Evolutionary conservation across 441 rosid genomes (phyloP).

Genomic region (Lepidium campestre): DNA sequence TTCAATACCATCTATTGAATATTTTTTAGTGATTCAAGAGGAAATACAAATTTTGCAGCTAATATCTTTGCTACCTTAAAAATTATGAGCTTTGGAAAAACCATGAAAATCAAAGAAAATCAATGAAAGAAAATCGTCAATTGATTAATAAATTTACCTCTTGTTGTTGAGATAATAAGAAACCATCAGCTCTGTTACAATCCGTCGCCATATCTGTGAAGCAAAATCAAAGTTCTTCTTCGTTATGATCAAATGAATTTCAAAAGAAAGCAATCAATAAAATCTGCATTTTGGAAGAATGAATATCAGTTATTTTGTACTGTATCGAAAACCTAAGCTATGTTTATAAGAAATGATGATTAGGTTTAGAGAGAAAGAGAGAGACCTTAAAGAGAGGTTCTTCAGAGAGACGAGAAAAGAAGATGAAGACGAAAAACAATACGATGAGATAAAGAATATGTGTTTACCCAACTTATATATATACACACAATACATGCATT

Average conservation of each 20-base stretch:
- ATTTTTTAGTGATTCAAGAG: not conserved
- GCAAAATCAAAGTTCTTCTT: not conserved
- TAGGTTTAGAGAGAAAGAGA: conserved; percentile 10
- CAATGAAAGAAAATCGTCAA: not conserved
- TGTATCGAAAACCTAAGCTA: not conserved
- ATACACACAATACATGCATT: not conserved
- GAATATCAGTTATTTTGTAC: not conserved
- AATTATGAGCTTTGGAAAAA: not conserved
- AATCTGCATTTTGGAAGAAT: not conserved
- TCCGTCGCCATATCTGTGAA: conserved; percentile 42
- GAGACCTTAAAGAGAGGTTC: conserved; percentile 1
- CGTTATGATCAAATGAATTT: conserved; percentile 4
- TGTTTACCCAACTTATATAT: not conserved
- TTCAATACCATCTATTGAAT: not conserved
- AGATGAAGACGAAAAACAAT: not conserved
- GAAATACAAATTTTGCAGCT: too few species aligned
- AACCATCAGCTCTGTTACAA: conserved; percentile 35
- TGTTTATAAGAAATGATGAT: not conserved
- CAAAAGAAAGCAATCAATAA: not conserved
- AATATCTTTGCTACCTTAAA: too few species aligned
- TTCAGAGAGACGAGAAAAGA: conserved; percentile 3
- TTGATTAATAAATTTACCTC: conserved; percentile 33
- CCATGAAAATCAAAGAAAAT: not conserved
- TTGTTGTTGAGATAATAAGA: conserved; percentile 30
- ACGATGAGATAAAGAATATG: conserved; percentile 34